Base-by-base conservation (phyloP, 202 grass and related monocot genomes). In the Brachypodium distachyon region DNA sequence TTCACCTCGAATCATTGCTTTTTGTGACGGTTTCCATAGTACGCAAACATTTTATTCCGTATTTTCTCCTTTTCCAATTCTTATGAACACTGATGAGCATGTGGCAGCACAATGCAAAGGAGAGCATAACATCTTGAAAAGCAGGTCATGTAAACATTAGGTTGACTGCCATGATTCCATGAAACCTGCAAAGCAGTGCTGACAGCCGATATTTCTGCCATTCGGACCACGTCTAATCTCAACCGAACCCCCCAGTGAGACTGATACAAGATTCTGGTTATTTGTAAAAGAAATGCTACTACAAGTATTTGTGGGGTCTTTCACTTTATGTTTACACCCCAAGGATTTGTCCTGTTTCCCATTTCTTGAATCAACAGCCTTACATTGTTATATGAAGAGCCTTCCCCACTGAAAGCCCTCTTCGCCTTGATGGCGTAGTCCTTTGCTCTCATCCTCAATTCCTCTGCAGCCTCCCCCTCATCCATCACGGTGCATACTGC, bases 301-400 rank as follows among this genome's bases (percentile, higher is more conserved):
- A 54, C 59, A 54, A 43, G 44, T 17, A 50, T 51, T 7, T 23
- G n/a, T 62, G 28, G 26, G 44, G 19, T 29, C 28, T 70, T 76
- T 33, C 9, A 19, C 17, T 61, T 61, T 19, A 44, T 76, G 19
- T 21, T 70, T 62, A 31, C 12, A 41, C 47, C 61, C 13, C 25
- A 70, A 19, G 54, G 26, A 26, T 79, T 59, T 11, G 27, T 42
- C 27, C 23, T 50, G 33, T 70, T 81, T 77, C 76, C 76, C 69
- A 87, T 79, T 68, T 91, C 44, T 84, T 84, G 65, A 66, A 95
- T 85, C 49, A 91, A 22, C 50, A 75, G 19, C 12, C 73, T 86
- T 25, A 94, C 60, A 44, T 86, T 87, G 29, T 82, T 77, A 66
- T 41, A 89, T 34, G 93, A 91, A 48, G 88, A 93, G 29, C 88